These are phyloP conservation scores for Termitomyces sp. DNA, from an alignment of 768 basidiomycete genomes.

Conservation along the genomic window DNA sequence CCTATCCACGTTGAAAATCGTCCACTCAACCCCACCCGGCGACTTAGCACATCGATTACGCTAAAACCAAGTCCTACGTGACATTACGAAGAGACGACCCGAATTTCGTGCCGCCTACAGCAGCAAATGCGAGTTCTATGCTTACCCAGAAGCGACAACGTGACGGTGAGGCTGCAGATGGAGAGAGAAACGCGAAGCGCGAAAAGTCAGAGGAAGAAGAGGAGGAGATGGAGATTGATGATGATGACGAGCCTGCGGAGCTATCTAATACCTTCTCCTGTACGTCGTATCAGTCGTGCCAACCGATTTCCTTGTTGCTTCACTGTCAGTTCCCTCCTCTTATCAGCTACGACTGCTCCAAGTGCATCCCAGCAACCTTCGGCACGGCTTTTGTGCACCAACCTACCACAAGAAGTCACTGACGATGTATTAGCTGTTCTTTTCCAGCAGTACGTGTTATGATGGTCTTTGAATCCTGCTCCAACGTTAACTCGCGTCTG, in stretches of 20 bases:
- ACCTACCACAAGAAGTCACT: slow-evolving; percentile 87
- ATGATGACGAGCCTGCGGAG: slow-evolving; percentile 65
- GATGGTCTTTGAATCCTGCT: too few relatives aligned
- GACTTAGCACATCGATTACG: slow-evolving; percentile 82
- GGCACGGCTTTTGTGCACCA: slow-evolving; percentile 68
- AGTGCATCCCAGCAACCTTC: slow-evolving; percentile 50
- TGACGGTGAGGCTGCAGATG: slow-evolving; percentile 54
- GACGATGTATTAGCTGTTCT: slow-evolving; percentile 81
- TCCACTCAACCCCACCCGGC: background rate
- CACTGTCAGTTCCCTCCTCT: slow-evolving; percentile 19
- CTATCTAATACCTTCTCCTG: slow-evolving; percentile 34
- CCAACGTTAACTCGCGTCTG: background rate
- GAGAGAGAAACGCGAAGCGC: slow-evolving; percentile 58
- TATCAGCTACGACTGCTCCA: slow-evolving; percentile 34
- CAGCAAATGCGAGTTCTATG: slow-evolving; percentile 52
- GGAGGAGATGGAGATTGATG: slow-evolving; percentile 93
- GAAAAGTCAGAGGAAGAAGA: slow-evolving; percentile 71
- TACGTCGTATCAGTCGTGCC: slow-evolving; percentile 34
- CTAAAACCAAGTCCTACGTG: slow-evolving; percentile 85
- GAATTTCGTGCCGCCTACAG: slow-evolving; percentile 68
- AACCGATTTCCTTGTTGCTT: slow-evolving; percentile 22
- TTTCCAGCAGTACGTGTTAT: slow-evolving; percentile 78
- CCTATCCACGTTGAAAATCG: background rate
- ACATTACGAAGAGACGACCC: slow-evolving; percentile 77
- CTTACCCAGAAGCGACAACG: slow-evolving; percentile 55